Base-by-base conservation (phyloP, 495 filamentous ascomycete genomes). In the Xylaria bambusicola region DNA sequence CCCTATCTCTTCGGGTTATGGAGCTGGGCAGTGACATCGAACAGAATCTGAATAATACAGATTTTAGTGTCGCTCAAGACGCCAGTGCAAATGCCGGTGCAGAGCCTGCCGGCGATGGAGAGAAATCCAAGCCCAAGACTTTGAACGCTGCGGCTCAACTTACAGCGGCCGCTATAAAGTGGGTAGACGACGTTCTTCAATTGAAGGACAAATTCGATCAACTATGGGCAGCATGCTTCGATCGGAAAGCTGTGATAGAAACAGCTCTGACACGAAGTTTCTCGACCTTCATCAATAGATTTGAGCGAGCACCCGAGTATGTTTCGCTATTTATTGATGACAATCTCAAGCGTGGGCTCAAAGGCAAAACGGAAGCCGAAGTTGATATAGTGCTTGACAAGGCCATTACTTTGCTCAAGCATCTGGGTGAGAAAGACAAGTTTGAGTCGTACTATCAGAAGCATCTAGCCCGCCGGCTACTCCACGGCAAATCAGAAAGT, bases 361-460 rank as follows among this genome's bases (percentile, higher is more conserved):
- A 91, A 72, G 91, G 89, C 53, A 96, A 95, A 80, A 93, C 90
- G 0, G 94, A 98, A 55, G 82, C 72, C 12, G 94, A 98, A 65
- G 84, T 97, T n/a, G 94, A 99, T 66, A 65, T 70, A 9, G 82
- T 96, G 6, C 79, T 99, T 6, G 92, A 97, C 50, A 96, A 96
- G 66, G 92, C 93, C 12, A 93, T 96, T 58, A 86, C 84, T 0
- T 80, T 98, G 3, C 75, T 99, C 29, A 85, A 91, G 27, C 96
- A 96, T 52, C 80, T 99, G 40, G 80, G 84, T 29, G 93, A 97
- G 62, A 93, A 96, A 73, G 95, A 98, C 71, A 84, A 96, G 64
- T 99, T 98, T 58, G 95, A 99, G 72, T 81, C 89, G 2, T 98
- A 99, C 74, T 98, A 98, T 77, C 97, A 98, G 77, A 98, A 96